Base-by-base conservation (phyloP, 2,329 filamentous ascomycete species). In the Colletotrichum endophyticum region DNA sequence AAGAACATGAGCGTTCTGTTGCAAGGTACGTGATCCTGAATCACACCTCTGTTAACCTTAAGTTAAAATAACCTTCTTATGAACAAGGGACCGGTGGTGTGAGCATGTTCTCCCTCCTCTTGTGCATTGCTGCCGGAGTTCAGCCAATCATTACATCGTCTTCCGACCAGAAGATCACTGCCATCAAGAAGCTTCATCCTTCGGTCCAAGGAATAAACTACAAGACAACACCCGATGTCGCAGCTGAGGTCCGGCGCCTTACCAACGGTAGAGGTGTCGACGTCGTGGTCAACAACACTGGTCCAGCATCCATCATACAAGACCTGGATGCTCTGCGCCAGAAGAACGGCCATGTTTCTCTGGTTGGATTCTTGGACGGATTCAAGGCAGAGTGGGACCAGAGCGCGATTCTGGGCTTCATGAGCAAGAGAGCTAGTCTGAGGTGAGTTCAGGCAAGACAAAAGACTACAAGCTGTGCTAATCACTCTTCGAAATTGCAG, bases 141-240 rank as follows among this genome's bases (percentile, higher is more conserved):
- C 61, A 71, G n/a, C 78, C 79, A 7, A 82, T 82, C 71, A 79
- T 83, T 68, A 82, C 81, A 8, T 82, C 81, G 2, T 82, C 81
- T 2, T 82, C 81, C 5, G 79, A 82, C 66, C 77, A 49, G 13
- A 82, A 82, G 73, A 77, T 82, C 5, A 76, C 75, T 19, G 30
- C 72, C 1, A 64, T 82, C 56, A 77, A 76, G 34, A 79, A 79
- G 56, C 72, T 82, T 22, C 61, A 74, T n/a, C 44, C 78, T 6
- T 30, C 71, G 6, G 64, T 81, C 11, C 13, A 75, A 2, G 78
- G 78, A 13, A 79, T 80, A 63, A 83, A 83, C 67, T 83, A 83
- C 77, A 78, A 73, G 25, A 79, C 73, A 2, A 66, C 74, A n/a
- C 16, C 64, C 3, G 78, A 79, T 28, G 76, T 78, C 22, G 69